A percentile compares a stretch with the other conserved stretches of the same genome.
Evolutionary conservation across 225 moss, liverwort and hornwort species (phyloP).

Genomic region (Sphagnum contortum): DNA sequence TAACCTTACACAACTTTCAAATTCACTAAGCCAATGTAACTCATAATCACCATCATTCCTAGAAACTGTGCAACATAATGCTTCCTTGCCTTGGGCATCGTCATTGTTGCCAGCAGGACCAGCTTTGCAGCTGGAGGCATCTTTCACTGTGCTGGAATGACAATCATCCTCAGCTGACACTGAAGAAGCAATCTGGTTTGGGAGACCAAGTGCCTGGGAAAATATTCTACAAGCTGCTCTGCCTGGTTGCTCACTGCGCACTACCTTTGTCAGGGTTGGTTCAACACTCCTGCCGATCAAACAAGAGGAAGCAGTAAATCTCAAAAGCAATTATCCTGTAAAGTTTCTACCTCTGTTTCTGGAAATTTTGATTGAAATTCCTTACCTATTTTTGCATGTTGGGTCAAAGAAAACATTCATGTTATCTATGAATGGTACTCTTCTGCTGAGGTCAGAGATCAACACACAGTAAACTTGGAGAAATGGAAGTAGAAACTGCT

Average conservation of each 20-base stretch:
- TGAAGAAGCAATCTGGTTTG: constrained; percentile 26
- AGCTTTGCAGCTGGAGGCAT: neutral
- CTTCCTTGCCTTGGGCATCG: constrained; percentile 29
- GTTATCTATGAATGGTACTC: too few relatives aligned
- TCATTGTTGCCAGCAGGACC: constrained; percentile 8
- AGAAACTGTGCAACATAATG: neutral
- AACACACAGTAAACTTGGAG: too few relatives aligned
- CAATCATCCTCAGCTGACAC: constrained; percentile 14
- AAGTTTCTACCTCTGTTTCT: constrained; percentile 17
- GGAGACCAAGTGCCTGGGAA: constrained; percentile 80
- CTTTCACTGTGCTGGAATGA: constrained; percentile 1
- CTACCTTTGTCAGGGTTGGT: constrained; percentile 13
- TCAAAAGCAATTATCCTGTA: constrained; percentile 1
- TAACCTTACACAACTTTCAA: constrained; percentile 6
- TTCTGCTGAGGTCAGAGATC: too few relatives aligned
- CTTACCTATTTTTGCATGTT: too few relatives aligned
- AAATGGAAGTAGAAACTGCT: too few relatives aligned
- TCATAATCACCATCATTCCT: neutral
- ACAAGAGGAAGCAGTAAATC: neutral
- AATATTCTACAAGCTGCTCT: constrained; percentile 87
- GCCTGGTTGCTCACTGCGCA: constrained; percentile 49
- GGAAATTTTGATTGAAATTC: too few relatives aligned
- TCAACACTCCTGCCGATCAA: constrained; percentile 16
- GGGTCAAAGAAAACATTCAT: too few relatives aligned
- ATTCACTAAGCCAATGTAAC: constrained; percentile 6